These are phyloP conservation scores for Xylaria polymorpha DNA, from an alignment of 2,329 filamentous ascomycete genomes.

Conservation along the genomic window DNA sequence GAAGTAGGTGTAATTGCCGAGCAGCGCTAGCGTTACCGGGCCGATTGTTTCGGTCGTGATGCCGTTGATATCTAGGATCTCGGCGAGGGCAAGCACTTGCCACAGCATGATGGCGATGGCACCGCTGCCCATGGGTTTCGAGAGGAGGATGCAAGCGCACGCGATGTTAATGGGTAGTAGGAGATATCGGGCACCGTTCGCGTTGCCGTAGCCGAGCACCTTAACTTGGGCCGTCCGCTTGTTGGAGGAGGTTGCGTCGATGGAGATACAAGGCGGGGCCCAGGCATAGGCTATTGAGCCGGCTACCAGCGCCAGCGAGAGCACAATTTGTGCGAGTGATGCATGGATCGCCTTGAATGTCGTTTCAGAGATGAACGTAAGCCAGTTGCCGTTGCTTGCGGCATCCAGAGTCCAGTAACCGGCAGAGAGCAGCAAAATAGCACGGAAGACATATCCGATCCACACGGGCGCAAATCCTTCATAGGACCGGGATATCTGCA, in stretches of 20 bases:
- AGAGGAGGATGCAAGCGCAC: slow-evolving; percentile 79
- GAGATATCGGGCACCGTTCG: slow-evolving; percentile 91
- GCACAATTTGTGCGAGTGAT: slow-evolving; percentile 80
- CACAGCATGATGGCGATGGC: slow-evolving; percentile 84
- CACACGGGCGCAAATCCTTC: slow-evolving; percentile 86
- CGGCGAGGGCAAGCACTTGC: slow-evolving; percentile 84
- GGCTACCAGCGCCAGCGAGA: slow-evolving; percentile 83
- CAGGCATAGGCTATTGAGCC: slow-evolving; percentile 88
- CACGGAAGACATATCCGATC: slow-evolving; percentile 83
- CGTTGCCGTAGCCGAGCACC: slow-evolving; percentile 90
- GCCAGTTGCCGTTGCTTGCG: slow-evolving; percentile 87
- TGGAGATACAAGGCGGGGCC: slow-evolving; percentile 84
- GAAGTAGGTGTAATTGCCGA: slow-evolving; percentile 96
- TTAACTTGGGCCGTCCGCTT: slow-evolving; percentile 70
- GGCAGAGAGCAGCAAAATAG: slow-evolving; percentile 79
- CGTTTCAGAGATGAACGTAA: slow-evolving; percentile 67
- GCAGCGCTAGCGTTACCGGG: slow-evolving; percentile 83
- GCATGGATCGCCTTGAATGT: slow-evolving; percentile 79
- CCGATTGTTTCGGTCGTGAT: slow-evolving; percentile 79
- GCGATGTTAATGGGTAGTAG: slow-evolving; percentile 84
- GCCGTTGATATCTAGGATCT: slow-evolving; percentile 70
- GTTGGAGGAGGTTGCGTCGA: slow-evolving; percentile 65
- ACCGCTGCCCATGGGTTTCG: slow-evolving; percentile 94
- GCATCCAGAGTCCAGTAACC: slow-evolving; percentile 90
- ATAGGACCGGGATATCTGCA: slow-evolving; percentile 84